phyloP scores from a whole-genome alignment of 495 filamentous ascomycete species.

The Wilcoxina mikolae region DNA sequence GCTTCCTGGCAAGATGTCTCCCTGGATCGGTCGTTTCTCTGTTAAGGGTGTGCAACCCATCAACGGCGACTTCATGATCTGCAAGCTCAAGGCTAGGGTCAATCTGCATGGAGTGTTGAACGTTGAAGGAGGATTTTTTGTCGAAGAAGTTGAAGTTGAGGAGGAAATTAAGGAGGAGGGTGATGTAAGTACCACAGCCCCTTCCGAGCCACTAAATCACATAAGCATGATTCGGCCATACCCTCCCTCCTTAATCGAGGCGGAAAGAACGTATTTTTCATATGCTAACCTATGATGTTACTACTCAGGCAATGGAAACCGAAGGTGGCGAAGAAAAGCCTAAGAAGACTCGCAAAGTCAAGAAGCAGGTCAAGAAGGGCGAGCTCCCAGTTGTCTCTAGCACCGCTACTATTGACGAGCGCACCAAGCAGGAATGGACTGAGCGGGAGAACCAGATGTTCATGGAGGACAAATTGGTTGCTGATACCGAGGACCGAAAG shows the following conservation, averaged over 20 bases:
- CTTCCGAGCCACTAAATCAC: background rate
- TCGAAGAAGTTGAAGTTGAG: constrained; percentile 96
- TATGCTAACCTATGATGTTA: background rate
- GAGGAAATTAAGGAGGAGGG: constrained; percentile 66
- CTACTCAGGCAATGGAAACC: constrained; percentile 85
- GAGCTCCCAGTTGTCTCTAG: constrained; percentile 77
- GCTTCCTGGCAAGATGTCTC: constrained; percentile 80
- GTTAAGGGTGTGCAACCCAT: constrained; percentile 75
- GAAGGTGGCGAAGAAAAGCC: constrained; percentile 57
- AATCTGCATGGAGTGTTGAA: constrained; percentile 96
- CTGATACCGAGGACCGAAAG: constrained; percentile 98
- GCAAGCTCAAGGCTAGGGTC: constrained; percentile 96
- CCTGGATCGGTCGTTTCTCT: constrained; percentile 93
- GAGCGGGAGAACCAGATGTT: constrained; percentile 85
- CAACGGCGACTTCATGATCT: constrained; percentile 95
- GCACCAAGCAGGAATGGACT: constrained; percentile 45
- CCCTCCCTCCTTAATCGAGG: background rate
- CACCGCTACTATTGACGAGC: constrained; percentile 61
- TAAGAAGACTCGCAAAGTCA: constrained; percentile 92
- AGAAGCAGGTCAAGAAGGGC: constrained; percentile 98
- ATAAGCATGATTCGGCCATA: background rate
- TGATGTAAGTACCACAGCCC: constrained; percentile 34
- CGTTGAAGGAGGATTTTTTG: constrained; percentile 92
- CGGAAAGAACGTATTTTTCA: background rate
- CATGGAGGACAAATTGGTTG: constrained; percentile 96